A percentile compares a stretch with the other conserved stretches of the same genome.
These are phyloP conservation scores for Hemileccinum impolitum DNA, from an alignment of 768 basidiomycete genomes.

Conservation along the genomic window DNA sequence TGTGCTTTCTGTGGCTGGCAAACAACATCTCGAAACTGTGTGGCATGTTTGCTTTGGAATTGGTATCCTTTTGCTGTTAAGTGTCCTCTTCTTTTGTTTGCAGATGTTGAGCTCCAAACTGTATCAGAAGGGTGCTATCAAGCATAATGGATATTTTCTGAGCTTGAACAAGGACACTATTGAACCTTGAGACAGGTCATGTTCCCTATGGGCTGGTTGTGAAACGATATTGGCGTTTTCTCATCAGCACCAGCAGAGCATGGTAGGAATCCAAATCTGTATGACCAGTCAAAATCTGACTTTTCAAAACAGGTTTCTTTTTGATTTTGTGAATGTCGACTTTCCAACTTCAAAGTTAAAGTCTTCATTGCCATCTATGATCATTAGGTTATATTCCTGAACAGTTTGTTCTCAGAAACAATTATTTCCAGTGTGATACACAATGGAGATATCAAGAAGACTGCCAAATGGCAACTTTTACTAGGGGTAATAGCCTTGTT, in stretches of 20 bases:
- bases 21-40: slow-evolving; percentile 56
- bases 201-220: slow-evolving; percentile 62
- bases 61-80: slow-evolving; percentile 58
- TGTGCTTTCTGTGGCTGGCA: slow-evolving; percentile 61
- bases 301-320: slow-evolving; percentile 51
- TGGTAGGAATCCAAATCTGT: slow-evolving; percentile 40
- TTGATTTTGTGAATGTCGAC: slow-evolving; percentile 50
- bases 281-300: not conserved
- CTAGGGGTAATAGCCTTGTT: slow-evolving; percentile 54
- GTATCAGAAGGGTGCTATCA: slow-evolving; percentile 62
- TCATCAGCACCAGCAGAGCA: slow-evolving; percentile 71
- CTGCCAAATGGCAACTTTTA: slow-evolving; percentile 68
- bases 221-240: slow-evolving; percentile 60
- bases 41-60: slow-evolving; percentile 67
- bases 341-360: not conserved
- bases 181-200: slow-evolving; percentile 32
- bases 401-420: slow-evolving; percentile 64
- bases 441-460: slow-evolving; percentile 49
- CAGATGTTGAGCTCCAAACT: slow-evolving; percentile 67
- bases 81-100: slow-evolving; percentile 69
- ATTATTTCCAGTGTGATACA: slow-evolving; percentile 67
- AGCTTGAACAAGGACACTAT: not conserved
- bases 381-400: slow-evolving; percentile 61
- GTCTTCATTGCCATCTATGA: not conserved
- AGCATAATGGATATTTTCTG: slow-evolving; percentile 39